These are phyloP conservation scores for Lasiosphaeria miniovina DNA, from an alignment of 495 filamentous ascomycete genomes.

Conservation along the genomic window DNA sequence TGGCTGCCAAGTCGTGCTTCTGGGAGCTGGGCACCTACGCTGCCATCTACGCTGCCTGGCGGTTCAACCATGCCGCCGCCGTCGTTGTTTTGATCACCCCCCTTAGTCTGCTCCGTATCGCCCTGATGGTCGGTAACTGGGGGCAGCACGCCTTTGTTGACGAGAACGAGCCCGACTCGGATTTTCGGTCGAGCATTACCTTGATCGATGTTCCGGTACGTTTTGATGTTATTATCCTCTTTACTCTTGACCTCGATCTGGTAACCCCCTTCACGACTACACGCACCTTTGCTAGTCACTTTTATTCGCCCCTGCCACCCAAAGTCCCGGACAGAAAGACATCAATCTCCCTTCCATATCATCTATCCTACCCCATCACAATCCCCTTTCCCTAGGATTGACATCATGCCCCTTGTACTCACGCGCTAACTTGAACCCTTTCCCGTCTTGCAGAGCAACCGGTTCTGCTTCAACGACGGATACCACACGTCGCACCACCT, in stretches of 20 bases:
- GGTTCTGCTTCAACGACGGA: slow-evolving; percentile 75
- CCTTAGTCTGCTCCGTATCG: slow-evolving; percentile 58
- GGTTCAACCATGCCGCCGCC: slow-evolving; percentile 43
- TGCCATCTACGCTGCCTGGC: slow-evolving; percentile 43
- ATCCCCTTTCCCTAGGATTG: background rate
- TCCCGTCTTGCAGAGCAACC: slow-evolving; percentile 53
- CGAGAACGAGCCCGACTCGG: slow-evolving; percentile 63
- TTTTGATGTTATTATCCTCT: slow-evolving; percentile 10
- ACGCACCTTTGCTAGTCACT: background rate
- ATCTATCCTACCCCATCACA: background rate
- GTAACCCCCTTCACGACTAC: background rate
- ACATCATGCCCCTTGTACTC: background rate
- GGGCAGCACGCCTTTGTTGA: slow-evolving; percentile 76
- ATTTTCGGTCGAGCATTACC: slow-evolving; percentile 68
- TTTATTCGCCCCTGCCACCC: background rate
- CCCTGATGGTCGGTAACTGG: slow-evolving; percentile 77
- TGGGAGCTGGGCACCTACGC: slow-evolving; percentile 58
- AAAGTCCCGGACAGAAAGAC: background rate
- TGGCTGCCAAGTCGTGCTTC: slow-evolving; percentile 50
- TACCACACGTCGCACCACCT: slow-evolving; percentile 79
- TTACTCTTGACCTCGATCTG: background rate
- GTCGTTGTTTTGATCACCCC: slow-evolving; percentile 62
- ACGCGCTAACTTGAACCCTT: background rate
- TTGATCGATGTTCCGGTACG: slow-evolving; percentile 68
- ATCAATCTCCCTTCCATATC: background rate